Evolutionary conservation across 441 rosid genomes (phyloP).

Genomic region (Gossypium schwendimanii): DNA sequence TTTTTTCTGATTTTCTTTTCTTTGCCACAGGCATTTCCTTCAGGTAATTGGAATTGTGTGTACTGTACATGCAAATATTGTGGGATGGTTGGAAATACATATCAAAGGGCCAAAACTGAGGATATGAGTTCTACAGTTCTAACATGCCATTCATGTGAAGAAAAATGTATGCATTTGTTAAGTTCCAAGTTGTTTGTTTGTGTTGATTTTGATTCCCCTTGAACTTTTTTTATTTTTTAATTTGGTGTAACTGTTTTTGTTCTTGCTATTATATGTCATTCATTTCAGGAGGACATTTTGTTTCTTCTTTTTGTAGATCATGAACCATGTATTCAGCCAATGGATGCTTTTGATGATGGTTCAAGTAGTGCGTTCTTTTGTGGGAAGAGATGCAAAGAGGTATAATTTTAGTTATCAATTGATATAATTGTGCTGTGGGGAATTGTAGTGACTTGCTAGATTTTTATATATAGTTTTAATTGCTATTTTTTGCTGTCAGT

Average conservation of each 20-base stretch:
- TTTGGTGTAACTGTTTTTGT: background rate
- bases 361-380: conserved; percentile 42
- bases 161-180: conserved; percentile 58
- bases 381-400: conserved; percentile 81
- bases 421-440: background rate
- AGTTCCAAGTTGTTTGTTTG: conserved; percentile 3
- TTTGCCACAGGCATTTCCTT: conserved; percentile 65
- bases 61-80: conserved; percentile 89
- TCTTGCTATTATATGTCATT: conserved; percentile 16
- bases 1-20: conserved; percentile 18
- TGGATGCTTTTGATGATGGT: conserved; percentile 30
- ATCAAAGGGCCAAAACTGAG: conserved; percentile 23
- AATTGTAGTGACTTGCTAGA: conserved; percentile 12
- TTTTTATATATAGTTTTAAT: conserved; percentile 7
- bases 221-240: background rate
- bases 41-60: conserved; percentile 80
- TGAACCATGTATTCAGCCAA: conserved; percentile 39
- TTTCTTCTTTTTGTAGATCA: conserved; percentile 65
- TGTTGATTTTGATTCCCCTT: background rate
- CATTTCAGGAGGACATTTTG: conserved; percentile 5
- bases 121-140: conserved; percentile 26
- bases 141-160: conserved; percentile 67
- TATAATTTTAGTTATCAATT: conserved; percentile 24
- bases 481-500: background rate
- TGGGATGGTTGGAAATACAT: conserved; percentile 40